Conservation (phyloP, 179 eudicot species). For the Nepenthes alata region DNA sequence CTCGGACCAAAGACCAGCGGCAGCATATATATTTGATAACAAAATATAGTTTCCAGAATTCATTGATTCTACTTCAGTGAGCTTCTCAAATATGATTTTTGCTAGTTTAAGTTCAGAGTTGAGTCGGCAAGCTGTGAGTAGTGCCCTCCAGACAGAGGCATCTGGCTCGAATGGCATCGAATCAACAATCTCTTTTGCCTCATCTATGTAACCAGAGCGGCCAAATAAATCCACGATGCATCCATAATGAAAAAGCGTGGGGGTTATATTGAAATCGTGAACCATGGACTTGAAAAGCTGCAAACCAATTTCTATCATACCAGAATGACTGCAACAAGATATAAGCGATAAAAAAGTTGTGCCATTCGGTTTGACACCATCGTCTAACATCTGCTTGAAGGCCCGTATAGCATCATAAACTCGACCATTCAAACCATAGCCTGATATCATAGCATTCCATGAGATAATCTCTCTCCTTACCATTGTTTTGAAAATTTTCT, state of each 20-base stretch:
- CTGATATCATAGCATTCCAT: conserved; percentile 40
- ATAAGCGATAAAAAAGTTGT: conserved; percentile 32
- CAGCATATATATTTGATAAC: conserved; percentile 34
- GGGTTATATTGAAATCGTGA: conserved; percentile 24
- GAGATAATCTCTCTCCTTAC: conserved; percentile 22
- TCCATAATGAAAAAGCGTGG: conserved; percentile 34
- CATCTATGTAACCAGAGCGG: conserved; percentile 26
- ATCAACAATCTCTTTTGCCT: conserved; percentile 23
- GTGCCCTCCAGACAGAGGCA: conserved; percentile 39
- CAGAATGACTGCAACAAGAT: conserved; percentile 40
- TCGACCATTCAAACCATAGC: conserved; percentile 36
- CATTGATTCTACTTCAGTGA: conserved; percentile 35
- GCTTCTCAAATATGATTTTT: conserved; percentile 18
- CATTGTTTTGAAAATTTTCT: conserved; percentile 23
- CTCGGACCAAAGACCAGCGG: conserved; percentile 39
- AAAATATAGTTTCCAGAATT: conserved; percentile 37
- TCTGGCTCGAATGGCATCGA: conserved; percentile 42
- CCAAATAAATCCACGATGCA: conserved; percentile 38
- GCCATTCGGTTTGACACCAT: conserved; percentile 25
- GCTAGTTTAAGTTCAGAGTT: conserved; percentile 19
- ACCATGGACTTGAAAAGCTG: conserved; percentile 29
- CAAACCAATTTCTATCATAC: conserved; percentile 30
- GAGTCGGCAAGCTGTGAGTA: conserved; percentile 32
- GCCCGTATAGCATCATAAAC: conserved; percentile 23
- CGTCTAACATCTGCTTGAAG: conserved; percentile 27